These are phyloP conservation scores for Alternaria incomplexa DNA, from an alignment of 2,329 filamentous ascomycete species.

Conservation along the genomic window DNA sequence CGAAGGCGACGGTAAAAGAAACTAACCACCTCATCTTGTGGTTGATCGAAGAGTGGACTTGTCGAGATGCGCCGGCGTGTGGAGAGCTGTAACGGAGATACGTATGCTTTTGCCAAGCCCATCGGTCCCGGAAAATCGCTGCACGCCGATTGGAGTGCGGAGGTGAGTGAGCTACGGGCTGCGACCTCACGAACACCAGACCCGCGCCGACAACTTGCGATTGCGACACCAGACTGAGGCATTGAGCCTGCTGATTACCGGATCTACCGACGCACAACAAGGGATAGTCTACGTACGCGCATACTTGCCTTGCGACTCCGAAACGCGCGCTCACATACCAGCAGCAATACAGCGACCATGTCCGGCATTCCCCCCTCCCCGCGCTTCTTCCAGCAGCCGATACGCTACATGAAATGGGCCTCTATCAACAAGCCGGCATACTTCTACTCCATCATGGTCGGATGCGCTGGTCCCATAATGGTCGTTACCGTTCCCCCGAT, in stretches of 20 bases:
- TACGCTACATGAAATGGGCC: slow-evolving; percentile 88
- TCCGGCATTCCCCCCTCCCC: slow-evolving; percentile 52
- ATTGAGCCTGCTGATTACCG: slow-evolving; percentile 24
- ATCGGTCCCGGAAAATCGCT: slow-evolving; percentile 32
- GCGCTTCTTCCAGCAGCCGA: slow-evolving; percentile 81
- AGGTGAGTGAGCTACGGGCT: slow-evolving; percentile 6
- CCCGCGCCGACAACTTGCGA: slow-evolving; percentile 5
- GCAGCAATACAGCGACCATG: slow-evolving; percentile 57
- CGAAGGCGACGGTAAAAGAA: slow-evolving; percentile 69
- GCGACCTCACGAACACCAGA: slow-evolving; percentile 11
- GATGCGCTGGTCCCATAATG: slow-evolving; percentile 72
- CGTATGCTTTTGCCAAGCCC: slow-evolving; percentile 49
- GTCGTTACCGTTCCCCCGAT: slow-evolving; percentile 77
- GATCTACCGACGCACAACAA: not conserved
- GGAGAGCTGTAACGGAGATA: slow-evolving; percentile 32
- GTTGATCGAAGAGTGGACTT: slow-evolving; percentile 27
- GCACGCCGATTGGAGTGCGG: slow-evolving; percentile 24
- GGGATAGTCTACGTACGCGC: slow-evolving; percentile 4
- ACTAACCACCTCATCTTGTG: slow-evolving; percentile 77
- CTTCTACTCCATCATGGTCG: slow-evolving; percentile 85
- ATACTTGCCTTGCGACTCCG: not conserved
- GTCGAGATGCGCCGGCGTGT: slow-evolving; percentile 10
- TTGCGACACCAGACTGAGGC: slow-evolving; percentile 18
- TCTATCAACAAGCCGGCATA: slow-evolving; percentile 86
- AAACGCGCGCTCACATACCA: not conserved